Evolutionary conservation across 805 yeast species (phyloP).

Genomic region (Yarrowia sp.): DNA sequence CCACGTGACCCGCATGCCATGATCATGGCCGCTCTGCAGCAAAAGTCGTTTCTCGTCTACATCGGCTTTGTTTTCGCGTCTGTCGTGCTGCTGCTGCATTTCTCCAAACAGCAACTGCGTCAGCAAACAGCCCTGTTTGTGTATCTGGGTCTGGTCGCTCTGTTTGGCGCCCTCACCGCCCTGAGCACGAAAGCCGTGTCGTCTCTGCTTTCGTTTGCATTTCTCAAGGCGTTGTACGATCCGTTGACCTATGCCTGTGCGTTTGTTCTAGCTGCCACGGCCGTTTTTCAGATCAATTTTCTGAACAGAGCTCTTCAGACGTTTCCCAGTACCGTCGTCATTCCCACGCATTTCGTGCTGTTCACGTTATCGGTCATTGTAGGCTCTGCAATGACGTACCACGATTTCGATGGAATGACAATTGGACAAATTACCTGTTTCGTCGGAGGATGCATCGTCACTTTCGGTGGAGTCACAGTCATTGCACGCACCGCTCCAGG

Average conservation of each 20-base stretch:
- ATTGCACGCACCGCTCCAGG: constrained; percentile 18
- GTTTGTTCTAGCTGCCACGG: constrained; percentile 49
- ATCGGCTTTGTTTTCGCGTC: neutral
- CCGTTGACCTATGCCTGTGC: constrained; percentile 48
- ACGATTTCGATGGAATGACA: constrained; percentile 50
- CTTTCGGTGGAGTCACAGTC: constrained; percentile 23
- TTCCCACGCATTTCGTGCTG: constrained; percentile 59
- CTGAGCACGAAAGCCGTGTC: constrained; percentile 55
- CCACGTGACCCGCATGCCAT: constrained; percentile 25
- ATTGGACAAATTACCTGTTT: constrained; percentile 8
- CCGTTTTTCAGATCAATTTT: constrained; percentile 53
- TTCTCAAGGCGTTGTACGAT: constrained; percentile 44
- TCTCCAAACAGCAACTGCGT: constrained; percentile 11
- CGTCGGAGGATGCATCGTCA: constrained; percentile 23
- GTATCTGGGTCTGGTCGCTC: constrained; percentile 51
- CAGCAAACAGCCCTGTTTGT: constrained; percentile 29
- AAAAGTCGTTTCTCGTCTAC: constrained; percentile 18
- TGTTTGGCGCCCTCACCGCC: constrained; percentile 59
- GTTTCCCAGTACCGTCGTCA: constrained; percentile 57
- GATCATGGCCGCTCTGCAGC: constrained; percentile 16
- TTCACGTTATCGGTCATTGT: constrained; percentile 56
- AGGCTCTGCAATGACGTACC: constrained; percentile 55
- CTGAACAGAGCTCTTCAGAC: constrained; percentile 53
- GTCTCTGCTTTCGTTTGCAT: constrained; percentile 46
- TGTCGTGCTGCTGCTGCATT: neutral